A percentile compares a stretch with the other conserved stretches of the same genome.
These are phyloP conservation scores for Phytophthora cajani DNA, from an alignment of 352 stramenopile species.

Conservation along the genomic window DNA sequence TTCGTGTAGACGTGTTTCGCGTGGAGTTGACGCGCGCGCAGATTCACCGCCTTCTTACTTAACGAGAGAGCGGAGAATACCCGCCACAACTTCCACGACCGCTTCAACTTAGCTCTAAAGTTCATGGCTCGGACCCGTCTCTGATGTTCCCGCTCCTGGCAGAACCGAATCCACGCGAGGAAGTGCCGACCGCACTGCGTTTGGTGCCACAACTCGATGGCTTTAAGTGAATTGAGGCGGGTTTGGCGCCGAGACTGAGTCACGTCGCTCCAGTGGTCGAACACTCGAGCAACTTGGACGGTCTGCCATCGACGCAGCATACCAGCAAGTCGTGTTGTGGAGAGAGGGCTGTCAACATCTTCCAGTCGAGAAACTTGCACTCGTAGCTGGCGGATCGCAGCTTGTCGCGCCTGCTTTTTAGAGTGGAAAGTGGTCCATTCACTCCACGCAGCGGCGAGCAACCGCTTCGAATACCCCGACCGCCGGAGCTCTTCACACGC, in stretches of 20 bases:
- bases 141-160: constrained; percentile 7
- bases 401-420: constrained; percentile 21
- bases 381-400: constrained; percentile 16
- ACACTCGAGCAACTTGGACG: constrained; percentile 17
- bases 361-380: constrained; percentile 11
- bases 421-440: constrained; percentile 33
- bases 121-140: constrained; percentile 20
- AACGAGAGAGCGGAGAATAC: constrained; percentile 8
- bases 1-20: background rate
- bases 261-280: constrained; percentile 26
- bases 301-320: constrained; percentile 38
- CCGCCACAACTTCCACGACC: constrained; percentile 21
- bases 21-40: background rate
- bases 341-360: constrained; percentile 3
- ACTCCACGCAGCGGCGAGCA: constrained; percentile 29
- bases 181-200: constrained; percentile 22
- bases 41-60: background rate
- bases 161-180: constrained; percentile 30
- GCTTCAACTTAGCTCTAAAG: constrained; percentile 9
- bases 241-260: constrained; percentile 5
- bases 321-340: background rate
- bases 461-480: constrained; percentile 6
- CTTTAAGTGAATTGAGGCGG: constrained; percentile 27
- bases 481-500: constrained; percentile 36
- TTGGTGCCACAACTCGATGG: constrained; percentile 43